phyloP scores from a whole-genome alignment of 2,329 filamentous ascomycete species.

The Xylariaceae sp. region DNA sequence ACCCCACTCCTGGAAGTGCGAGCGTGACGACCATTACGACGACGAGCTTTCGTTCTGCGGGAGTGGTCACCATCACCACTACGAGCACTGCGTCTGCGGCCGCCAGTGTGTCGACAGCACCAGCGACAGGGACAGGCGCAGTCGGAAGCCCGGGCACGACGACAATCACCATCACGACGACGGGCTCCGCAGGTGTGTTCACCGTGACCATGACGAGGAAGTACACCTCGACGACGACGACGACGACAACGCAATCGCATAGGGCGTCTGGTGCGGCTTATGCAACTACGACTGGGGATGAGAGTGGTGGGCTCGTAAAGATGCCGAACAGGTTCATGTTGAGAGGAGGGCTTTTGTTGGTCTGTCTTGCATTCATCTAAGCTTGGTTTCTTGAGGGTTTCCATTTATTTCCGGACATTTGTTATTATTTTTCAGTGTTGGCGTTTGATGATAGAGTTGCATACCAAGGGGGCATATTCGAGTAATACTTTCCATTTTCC shows the following conservation, averaged over 20 bases:
- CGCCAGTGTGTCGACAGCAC: not conserved
- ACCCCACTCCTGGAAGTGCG: not conserved
- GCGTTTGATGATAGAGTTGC: no score
- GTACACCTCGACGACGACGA: constrained; percentile 20
- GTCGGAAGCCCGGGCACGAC: constrained; percentile 6
- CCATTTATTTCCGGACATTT: no score
- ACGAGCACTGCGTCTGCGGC: constrained; percentile 2
- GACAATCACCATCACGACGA: constrained; percentile 14
- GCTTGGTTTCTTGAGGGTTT: not conserved
- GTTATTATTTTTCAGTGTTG: no score
- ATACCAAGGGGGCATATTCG: no score
- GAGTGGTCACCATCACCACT: constrained; percentile 7
- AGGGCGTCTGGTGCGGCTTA: no score
- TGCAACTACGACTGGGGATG: constrained; percentile 6
- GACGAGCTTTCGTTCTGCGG: not conserved
- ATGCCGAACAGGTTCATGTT: not conserved
- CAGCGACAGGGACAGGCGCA: not conserved
- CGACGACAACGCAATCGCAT: no score
- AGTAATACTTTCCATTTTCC: no score
- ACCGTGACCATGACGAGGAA: constrained; percentile 20
- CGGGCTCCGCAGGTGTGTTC: not conserved
- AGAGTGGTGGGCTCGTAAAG: not conserved
- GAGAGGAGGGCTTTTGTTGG: not conserved
- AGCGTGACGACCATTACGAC: constrained; percentile 13
- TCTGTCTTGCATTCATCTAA: constrained; percentile 3